These are phyloP conservation scores for Claviceps africana DNA, from an alignment of 2,329 filamentous ascomycete genomes.

Conservation along the genomic window DNA sequence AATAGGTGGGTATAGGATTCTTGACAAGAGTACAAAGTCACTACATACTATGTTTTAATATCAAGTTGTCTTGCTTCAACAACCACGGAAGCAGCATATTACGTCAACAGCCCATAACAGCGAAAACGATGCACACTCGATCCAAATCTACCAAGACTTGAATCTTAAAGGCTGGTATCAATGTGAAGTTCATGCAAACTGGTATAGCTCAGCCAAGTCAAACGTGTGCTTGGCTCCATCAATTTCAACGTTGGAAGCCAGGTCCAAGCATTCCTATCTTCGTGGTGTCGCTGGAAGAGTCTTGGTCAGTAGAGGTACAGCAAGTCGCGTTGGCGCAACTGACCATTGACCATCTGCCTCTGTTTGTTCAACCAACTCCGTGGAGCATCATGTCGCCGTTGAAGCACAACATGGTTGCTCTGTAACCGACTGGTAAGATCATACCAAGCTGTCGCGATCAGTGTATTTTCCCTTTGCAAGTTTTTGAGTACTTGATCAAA, in stretches of 20 bases:
- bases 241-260: slow-evolving; percentile 7
- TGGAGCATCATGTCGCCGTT: slow-evolving; percentile 58
- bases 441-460: slow-evolving; percentile 78
- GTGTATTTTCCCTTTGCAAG: slow-evolving; percentile 61
- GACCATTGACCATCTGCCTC: slow-evolving; percentile 54
- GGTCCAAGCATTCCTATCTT: slow-evolving; percentile 28
- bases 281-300: slow-evolving; percentile 29
- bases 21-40: not conserved
- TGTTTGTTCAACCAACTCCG: slow-evolving; percentile 79
- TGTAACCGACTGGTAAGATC: slow-evolving; percentile 66
- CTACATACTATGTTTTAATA: not conserved
- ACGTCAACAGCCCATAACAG: not conserved
- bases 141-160: not conserved
- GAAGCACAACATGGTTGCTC: slow-evolving; percentile 68
- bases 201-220: not conserved
- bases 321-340: slow-evolving; percentile 28
- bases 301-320: slow-evolving; percentile 29
- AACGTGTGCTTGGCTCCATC: not conserved
- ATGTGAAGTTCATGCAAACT: not conserved
- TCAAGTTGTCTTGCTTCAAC: not conserved
- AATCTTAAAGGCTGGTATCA: not conserved
- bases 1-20: not conserved
- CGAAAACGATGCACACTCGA: not conserved
- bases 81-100: not conserved
- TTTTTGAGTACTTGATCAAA: slow-evolving; percentile 47